These are phyloP conservation scores for Ramaria rubella DNA, from an alignment of 768 basidiomycete species.

Conservation along the genomic window DNA sequence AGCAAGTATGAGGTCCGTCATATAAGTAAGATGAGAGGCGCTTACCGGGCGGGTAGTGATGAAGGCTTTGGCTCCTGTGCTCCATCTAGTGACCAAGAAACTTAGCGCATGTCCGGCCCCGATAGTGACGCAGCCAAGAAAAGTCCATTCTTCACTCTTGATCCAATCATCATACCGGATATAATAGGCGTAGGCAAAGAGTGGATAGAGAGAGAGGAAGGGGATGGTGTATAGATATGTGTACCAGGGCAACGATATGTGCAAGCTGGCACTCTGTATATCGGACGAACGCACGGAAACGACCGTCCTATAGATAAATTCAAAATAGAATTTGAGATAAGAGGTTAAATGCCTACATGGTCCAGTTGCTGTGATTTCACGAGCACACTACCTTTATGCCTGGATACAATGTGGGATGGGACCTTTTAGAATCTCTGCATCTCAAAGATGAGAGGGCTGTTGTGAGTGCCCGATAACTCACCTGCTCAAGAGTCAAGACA, in stretches of 20 bases:
- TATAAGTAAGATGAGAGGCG: neutral
- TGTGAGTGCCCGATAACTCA: no score
- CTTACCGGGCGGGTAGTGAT: conserved; percentile 71
- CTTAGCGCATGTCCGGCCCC: conserved; percentile 87
- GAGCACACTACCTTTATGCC: no score
- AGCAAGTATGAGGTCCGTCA: neutral
- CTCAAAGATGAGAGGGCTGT: no score
- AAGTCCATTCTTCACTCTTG: conserved; percentile 95
- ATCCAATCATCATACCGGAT: conserved; percentile 88
- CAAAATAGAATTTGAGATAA: no score
- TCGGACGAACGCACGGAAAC: conserved; percentile 58
- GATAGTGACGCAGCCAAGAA: conserved; percentile 80
- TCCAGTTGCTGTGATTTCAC: no score
- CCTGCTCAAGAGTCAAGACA: no score
- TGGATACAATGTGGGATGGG: no score
- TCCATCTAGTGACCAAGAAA: conserved; percentile 91
- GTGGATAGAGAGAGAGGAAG: conserved; percentile 73
- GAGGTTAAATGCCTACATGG: no score
- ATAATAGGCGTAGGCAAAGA: conserved; percentile 88
- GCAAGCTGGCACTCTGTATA: conserved; percentile 61
- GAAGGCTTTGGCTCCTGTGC: conserved; percentile 65
- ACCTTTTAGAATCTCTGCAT: no score
- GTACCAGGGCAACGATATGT: conserved; percentile 60
- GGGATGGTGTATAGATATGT: conserved; percentile 69
- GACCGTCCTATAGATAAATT: conserved; percentile 27